Conservation (phyloP, 2,329 filamentous ascomycete genomes). For the Phialocephala subalpina region DNA sequence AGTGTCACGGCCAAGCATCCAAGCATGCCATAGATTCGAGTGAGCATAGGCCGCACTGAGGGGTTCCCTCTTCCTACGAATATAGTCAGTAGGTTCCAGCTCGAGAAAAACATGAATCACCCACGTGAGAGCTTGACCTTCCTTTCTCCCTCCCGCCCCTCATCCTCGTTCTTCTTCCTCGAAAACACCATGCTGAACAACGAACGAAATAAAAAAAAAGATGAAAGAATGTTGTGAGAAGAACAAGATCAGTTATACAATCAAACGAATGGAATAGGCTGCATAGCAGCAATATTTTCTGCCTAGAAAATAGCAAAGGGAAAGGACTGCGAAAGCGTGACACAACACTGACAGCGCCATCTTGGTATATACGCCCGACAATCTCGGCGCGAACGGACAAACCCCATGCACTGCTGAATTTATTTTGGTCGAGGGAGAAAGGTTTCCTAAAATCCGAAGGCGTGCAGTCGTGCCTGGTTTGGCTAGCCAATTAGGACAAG, state of each 20-base stretch:
- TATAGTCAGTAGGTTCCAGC: background rate
- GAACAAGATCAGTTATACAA: background rate
- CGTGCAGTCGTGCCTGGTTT: slow-evolving; percentile 6
- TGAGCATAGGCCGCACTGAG: slow-evolving; percentile 16
- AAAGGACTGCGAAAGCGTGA: slow-evolving; percentile 13
- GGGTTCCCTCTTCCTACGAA: slow-evolving; percentile 19
- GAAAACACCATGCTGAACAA: slow-evolving; percentile 5
- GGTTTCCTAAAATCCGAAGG: slow-evolving; percentile 8
- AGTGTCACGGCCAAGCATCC: slow-evolving; percentile 22
- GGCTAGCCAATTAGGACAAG: background rate
- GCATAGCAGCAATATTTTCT: slow-evolving; percentile 5
- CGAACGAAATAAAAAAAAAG: background rate
- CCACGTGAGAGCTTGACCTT: slow-evolving; percentile 8
- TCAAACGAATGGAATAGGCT: slow-evolving; percentile 12
- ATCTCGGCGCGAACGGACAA: slow-evolving; percentile 1
- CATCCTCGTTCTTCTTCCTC: background rate
- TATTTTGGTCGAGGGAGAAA: slow-evolving; percentile 9
- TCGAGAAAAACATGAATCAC: background rate
- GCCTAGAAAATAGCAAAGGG: background rate
- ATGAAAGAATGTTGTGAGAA: background rate
- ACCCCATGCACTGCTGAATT: slow-evolving; percentile 9
- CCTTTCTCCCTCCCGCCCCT: background rate
- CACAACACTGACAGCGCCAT: slow-evolving; percentile 11
- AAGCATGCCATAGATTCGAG: slow-evolving; percentile 22
- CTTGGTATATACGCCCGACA: slow-evolving; percentile 9